These are phyloP conservation scores for Solanum pinnatisectum DNA, from an alignment of 257 asterid genomes.

Conservation along the genomic window DNA sequence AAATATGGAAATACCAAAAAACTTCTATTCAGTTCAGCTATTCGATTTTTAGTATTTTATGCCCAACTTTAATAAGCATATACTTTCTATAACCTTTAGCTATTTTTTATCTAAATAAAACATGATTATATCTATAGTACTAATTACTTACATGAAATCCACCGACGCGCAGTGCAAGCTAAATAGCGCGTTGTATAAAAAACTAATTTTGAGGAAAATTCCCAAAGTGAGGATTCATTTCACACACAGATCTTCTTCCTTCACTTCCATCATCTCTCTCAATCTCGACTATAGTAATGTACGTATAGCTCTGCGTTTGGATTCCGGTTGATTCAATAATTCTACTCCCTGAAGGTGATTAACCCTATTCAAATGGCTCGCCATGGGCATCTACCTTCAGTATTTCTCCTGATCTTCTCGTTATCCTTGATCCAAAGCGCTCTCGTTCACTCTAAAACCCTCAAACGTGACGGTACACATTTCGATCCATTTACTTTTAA, in stretches of 20 bases:
- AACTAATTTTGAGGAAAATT: neutral
- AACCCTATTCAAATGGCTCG: neutral
- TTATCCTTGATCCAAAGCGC: neutral
- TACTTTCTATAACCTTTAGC: no score
- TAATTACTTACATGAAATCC: neutral
- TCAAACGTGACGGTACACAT: neutral
- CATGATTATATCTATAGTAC: no score
- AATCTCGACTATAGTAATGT: neutral
- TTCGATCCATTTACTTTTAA: neutral
- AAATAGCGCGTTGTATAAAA: neutral
- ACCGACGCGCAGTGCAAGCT: neutral
- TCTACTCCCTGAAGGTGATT: neutral
- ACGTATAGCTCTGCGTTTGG: neutral
- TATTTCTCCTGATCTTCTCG: neutral
- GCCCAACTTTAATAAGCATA: no score
- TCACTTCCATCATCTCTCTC: neutral
- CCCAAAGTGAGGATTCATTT: neutral
- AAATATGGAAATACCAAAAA: no score
- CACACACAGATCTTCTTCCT: neutral
- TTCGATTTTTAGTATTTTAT: no score
- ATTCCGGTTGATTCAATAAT: neutral
- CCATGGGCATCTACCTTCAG: neutral
- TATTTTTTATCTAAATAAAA: no score
- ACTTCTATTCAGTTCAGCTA: no score
- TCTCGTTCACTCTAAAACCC: slow-evolving; percentile 4